Conservation (phyloP, 2,329 filamentous ascomycete species). For the Sporothrix variecibatus region DNA sequence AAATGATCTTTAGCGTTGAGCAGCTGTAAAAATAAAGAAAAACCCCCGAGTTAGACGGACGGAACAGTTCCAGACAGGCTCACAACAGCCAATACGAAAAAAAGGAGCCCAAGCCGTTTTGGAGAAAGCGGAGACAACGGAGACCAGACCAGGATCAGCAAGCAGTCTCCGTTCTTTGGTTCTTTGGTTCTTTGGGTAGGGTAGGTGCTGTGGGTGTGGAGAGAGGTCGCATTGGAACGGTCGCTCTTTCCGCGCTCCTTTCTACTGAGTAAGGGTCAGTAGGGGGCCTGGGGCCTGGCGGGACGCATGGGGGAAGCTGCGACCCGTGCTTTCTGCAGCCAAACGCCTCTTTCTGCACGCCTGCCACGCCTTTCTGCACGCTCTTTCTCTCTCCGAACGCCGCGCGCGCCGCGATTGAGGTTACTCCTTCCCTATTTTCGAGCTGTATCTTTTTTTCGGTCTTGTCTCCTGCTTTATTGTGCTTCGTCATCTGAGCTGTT, state of each 20-base stretch:
- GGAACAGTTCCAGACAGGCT: too few species aligned
- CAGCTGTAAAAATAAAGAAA: too few species aligned
- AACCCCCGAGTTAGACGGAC: neutral
- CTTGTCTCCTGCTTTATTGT: neutral
- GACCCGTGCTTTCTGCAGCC: neutral
- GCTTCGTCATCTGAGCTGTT: neutral
- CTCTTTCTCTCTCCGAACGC: neutral
- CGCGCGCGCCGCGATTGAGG: neutral
- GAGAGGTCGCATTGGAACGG: neutral
- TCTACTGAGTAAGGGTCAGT: neutral
- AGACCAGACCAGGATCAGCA: neutral
- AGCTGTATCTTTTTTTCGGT: neutral
- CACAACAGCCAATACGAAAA: neutral
- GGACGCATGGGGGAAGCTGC: neutral
- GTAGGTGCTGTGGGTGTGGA: conserved; percentile 9
- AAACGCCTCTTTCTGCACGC: neutral
- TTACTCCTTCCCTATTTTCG: neutral
- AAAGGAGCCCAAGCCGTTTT: neutral
- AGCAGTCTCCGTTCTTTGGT: neutral
- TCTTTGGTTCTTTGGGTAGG: neutral
- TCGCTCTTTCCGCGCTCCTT: conserved; percentile 1
- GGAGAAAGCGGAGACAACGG: neutral
- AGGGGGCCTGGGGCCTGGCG: neutral
- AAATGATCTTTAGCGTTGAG: too few species aligned
- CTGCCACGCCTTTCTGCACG: neutral